These are phyloP conservation scores for Acacia confusa DNA, from an alignment of 306 rosid genomes.

Conservation along the genomic window DNA sequence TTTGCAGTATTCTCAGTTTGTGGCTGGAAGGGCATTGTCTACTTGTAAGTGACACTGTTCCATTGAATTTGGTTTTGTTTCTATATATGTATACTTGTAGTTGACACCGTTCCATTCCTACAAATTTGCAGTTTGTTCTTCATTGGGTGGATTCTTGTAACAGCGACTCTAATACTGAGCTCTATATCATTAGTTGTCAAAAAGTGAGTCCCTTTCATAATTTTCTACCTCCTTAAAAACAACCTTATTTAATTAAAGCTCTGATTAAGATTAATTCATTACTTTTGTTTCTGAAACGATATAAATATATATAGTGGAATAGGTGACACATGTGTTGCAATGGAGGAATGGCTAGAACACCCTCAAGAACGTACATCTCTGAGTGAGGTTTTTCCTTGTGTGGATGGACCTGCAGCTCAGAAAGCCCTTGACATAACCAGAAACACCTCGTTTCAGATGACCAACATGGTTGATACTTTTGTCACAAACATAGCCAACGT, in stretches of 20 bases:
- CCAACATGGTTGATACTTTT: conserved; percentile 44
- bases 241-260: too few relatives aligned
- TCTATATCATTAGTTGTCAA: conserved; percentile 49
- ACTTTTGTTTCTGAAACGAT: too few relatives aligned
- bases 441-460: conserved; percentile 44
- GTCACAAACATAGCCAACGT: conserved; percentile 45
- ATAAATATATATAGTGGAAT: conserved; percentile 24
- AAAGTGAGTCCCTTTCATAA: conserved; percentile 48
- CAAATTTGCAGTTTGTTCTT: conserved; percentile 52
- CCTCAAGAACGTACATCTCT: conserved; percentile 40
- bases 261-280: too few relatives aligned
- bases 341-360: conserved; percentile 55
- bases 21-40: conserved; percentile 51
- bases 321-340: conserved; percentile 57
- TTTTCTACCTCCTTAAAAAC: background rate
- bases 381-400: conserved; percentile 42
- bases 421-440: conserved; percentile 9
- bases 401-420: conserved; percentile 33
- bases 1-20: conserved; percentile 54
- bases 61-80: background rate
- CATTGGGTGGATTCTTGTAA: conserved; percentile 64
- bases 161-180: conserved; percentile 45
- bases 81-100: background rate
- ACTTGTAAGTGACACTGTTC: conserved; percentile 43
- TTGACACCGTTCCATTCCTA: too few relatives aligned